Base-by-base conservation (phyloP, 2,329 filamentous ascomycete species). In the Aspergillus transmontanensis region DNA sequence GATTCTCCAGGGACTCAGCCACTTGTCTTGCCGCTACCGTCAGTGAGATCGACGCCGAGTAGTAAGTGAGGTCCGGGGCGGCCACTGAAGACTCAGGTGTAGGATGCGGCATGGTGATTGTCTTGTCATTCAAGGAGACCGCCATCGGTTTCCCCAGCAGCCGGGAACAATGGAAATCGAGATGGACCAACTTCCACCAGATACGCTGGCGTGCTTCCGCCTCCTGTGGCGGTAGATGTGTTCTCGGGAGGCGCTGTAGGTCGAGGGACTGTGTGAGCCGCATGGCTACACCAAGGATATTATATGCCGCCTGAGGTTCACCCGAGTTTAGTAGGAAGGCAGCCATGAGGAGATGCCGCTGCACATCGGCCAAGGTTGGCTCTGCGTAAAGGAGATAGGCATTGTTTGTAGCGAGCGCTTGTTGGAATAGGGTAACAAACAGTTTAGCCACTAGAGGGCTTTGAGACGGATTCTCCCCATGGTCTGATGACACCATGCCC, bases 231-330 rank as follows among this genome's bases (percentile, higher is more conserved):
- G 39, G 39, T 19, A 41, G 39, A 41, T n/a, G 39, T 41, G 39
- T 41, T 41, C 39, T 9, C 1, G 39, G 16, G 39, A 41, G 39
- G 19, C 39, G 39, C 39, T 41, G 39, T 41, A 41, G 39, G 6
- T n/a, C 39, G 39, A 41, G 19, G 16, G 39, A 41, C 39, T 41
- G 39, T n/a, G 39, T 68, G 12, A 41, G 39, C 16, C 70, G 65
- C 11, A 71, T 58, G 19, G 62, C 68, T 4, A 71, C 55, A 1
- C 70, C 69, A 3, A 70, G 65, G 53, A 72, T 64, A 45, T 70
- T 71, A 54, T 72, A 69, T 10, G 69, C 69, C 6, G 69, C 65
- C 32, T 65, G 62, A 19, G 68, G 63, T 32, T 70, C 63, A 1
- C 64, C 64, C 1, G 61, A 57, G 53, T 70, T 64, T 5, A 72